Evolutionary conservation across 1,284 basidiomycete genomes (phyloP).

Genomic region (Cryptococcus hybrid): DNA sequence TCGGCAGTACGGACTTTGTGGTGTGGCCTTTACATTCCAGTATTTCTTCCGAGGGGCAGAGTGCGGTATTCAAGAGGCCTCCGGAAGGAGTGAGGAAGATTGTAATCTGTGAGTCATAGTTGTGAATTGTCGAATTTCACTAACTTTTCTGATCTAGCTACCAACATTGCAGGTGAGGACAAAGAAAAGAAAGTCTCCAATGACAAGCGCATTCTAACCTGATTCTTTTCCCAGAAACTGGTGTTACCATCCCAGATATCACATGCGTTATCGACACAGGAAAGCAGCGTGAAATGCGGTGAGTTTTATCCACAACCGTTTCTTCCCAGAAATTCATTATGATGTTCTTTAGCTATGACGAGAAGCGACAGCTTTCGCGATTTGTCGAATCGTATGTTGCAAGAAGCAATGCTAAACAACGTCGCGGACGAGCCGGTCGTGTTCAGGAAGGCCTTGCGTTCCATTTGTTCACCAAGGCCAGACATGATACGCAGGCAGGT

Average conservation of each 20-base stretch:
- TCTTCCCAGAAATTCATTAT: not conserved
- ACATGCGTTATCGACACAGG: constrained; percentile 97
- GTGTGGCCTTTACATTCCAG: constrained; percentile 93
- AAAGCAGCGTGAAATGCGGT: constrained; percentile 90
- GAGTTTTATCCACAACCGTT: not conserved
- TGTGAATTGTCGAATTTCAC: not conserved
- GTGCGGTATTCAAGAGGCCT: constrained; percentile 84
- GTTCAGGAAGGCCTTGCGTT: constrained; percentile 90
- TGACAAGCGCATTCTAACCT: too few relatives aligned
- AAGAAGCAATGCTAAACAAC: constrained; percentile 88
- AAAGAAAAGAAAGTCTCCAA: constrained; percentile 46
- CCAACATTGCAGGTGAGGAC: constrained; percentile 51
- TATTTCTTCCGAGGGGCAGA: constrained; percentile 85
- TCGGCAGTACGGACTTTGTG: constrained; percentile 69
- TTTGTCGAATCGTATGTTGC: constrained; percentile 92
- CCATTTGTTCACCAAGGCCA: constrained; percentile 88
- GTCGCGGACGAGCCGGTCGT: constrained; percentile 87
- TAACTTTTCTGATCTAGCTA: constrained; percentile 53
- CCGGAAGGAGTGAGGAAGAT: constrained; percentile 81
- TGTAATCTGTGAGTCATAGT: constrained; percentile 63
- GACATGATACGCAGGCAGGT: constrained; percentile 67
- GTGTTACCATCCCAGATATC: constrained; percentile 97
- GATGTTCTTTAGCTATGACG: constrained; percentile 70
- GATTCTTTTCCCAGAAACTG: constrained; percentile 66
- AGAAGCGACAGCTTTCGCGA: constrained; percentile 93